These are phyloP conservation scores for Cladobotryum protrusum DNA, from an alignment of 2,329 filamentous ascomycete species.

Conservation along the genomic window DNA sequence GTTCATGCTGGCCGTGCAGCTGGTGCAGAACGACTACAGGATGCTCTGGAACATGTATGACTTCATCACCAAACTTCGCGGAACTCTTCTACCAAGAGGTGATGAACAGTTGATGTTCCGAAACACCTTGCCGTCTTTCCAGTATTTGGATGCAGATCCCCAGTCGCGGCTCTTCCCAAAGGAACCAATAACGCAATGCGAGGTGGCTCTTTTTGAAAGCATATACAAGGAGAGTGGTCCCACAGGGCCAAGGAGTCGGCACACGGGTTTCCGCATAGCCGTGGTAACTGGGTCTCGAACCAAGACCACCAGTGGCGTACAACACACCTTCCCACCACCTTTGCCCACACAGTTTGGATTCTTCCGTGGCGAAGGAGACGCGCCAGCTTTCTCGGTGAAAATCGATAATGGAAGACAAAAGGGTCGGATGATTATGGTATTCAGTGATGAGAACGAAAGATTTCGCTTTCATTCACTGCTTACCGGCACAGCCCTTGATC, in stretches of 20 bases:
- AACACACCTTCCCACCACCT: slow-evolving; percentile 59
- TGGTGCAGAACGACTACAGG: slow-evolving; percentile 71
- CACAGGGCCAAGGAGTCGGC: slow-evolving; percentile 63
- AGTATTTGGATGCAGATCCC: slow-evolving; percentile 71
- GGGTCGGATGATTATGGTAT: slow-evolving; percentile 71
- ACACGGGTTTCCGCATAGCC: slow-evolving; percentile 73
- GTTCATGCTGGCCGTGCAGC: slow-evolving; percentile 65
- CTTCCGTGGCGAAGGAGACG: slow-evolving; percentile 62
- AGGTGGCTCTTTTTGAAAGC: slow-evolving; percentile 69
- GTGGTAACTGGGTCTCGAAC: slow-evolving; percentile 71
- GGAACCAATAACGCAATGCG: slow-evolving; percentile 65
- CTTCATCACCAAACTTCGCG: slow-evolving; percentile 71
- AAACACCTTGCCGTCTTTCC: slow-evolving; percentile 64
- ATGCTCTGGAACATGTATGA: slow-evolving; percentile 79
- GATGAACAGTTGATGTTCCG: slow-evolving; percentile 68
- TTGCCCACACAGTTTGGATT: slow-evolving; percentile 73
- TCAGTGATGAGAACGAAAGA: slow-evolving; percentile 66
- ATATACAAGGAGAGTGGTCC: slow-evolving; percentile 62
- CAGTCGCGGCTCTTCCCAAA: slow-evolving; percentile 67
- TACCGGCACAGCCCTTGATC: slow-evolving; percentile 62
- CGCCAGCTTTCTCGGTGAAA: slow-evolving; percentile 63
- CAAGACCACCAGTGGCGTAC: slow-evolving; percentile 71
- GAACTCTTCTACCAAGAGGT: slow-evolving; percentile 58
- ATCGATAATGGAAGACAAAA: slow-evolving; percentile 60
- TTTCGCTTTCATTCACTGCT: slow-evolving; percentile 66